Percentiles rank a stretch among this genome's conserved stretches.
phyloP scores from a whole-genome alignment of 2,329 filamentous ascomycete species.

The Botrytis pseudocinerea region DNA sequence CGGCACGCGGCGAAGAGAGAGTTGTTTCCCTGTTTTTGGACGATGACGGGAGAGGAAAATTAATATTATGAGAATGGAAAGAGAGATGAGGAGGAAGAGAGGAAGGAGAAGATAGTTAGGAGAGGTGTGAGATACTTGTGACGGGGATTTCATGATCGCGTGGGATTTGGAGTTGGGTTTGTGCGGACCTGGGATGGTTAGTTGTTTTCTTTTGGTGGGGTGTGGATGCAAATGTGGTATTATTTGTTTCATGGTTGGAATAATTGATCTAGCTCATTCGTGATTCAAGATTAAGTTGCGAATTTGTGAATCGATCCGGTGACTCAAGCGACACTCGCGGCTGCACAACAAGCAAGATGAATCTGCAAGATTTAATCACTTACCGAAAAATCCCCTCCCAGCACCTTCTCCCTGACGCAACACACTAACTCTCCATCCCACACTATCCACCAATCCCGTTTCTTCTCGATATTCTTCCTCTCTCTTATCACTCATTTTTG shows the following conservation, averaged over 20 bases:
- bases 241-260: too few species aligned
- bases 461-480: too few species aligned
- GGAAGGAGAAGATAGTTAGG: neutral
- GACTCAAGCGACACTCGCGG: too few species aligned
- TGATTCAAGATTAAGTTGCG: neutral
- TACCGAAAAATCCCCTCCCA: neutral
- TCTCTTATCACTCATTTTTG: too few species aligned
- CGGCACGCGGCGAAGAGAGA: neutral
- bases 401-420: neutral
- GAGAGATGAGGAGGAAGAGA: neutral
- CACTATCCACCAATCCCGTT: neutral
- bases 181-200: neutral
- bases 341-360: neutral
- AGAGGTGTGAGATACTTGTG: neutral
- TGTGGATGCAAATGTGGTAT: too few species aligned
- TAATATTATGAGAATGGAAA: neutral
- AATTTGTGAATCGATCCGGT: neutral
- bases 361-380: neutral
- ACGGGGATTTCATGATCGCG: neutral
- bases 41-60: neutral
- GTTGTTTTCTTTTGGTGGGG: neutral
- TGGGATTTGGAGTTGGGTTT: too few species aligned
- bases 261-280: too few species aligned
- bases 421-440: neutral
- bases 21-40: neutral